Conservation (phyloP, 169 alveolate species). For the Cryptosporidium viatorum region DNA sequence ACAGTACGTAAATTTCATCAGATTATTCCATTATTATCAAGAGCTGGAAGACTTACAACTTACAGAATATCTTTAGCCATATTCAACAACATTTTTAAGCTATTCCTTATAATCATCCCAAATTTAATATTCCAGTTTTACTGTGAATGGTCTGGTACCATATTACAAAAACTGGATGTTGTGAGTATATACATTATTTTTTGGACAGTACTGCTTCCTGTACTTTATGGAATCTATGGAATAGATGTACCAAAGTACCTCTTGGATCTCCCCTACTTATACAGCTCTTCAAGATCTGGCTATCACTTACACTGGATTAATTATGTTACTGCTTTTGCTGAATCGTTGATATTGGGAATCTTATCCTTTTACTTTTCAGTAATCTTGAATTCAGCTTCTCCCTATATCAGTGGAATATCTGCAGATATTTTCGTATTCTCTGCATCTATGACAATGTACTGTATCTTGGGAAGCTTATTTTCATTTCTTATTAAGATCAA, state of each 20-base stretch:
- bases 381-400: neutral
- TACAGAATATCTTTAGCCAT: conserved; percentile 15
- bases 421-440: conserved; percentile 22
- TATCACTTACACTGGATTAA: conserved; percentile 32
- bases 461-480: conserved; percentile 24
- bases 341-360: conserved; percentile 8
- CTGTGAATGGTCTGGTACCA: conserved; percentile 61
- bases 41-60: conserved; percentile 54
- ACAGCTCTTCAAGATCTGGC: conserved; percentile 39
- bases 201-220: conserved; percentile 23
- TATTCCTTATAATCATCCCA: conserved; percentile 12
- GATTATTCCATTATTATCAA: conserved; percentile 44
- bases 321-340: neutral
- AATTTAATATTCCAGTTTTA: conserved; percentile 43
- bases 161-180: neutral
- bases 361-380: conserved; percentile 16
- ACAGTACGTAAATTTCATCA: conserved; percentile 35
- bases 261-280: conserved; percentile 48
- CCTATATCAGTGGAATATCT: conserved; percentile 15
- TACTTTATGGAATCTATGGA: conserved; percentile 34
- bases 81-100: conserved; percentile 18
- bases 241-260: conserved; percentile 41
- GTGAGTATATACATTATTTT: neutral
- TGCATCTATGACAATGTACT: conserved; percentile 29
- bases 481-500: conserved; percentile 33